A percentile compares a stretch with the other conserved stretches of the same genome.
Evolutionary conservation across 2,329 filamentous ascomycete species (phyloP).

Genomic region (Claviceps arundinis): DNA sequence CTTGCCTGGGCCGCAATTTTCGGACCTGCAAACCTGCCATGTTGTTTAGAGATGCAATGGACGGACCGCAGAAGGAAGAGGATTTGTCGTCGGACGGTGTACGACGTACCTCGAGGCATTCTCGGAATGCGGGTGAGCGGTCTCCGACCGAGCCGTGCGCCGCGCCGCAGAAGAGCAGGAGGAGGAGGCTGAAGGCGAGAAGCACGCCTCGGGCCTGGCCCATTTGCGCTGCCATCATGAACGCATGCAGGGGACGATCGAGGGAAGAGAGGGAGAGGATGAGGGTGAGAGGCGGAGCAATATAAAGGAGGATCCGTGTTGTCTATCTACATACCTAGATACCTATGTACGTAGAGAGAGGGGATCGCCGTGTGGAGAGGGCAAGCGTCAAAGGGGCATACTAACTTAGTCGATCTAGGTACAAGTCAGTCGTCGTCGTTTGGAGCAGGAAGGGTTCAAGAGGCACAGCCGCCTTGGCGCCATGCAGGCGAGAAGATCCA

Average conservation of each 20-base stretch:
- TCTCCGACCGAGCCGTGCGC: conserved; percentile 68
- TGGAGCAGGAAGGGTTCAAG: not conserved
- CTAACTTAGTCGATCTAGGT: not conserved
- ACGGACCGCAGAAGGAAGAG: not conserved
- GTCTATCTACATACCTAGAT: not conserved
- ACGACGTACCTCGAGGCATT: conserved; percentile 62
- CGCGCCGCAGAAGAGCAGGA: conserved; percentile 27
- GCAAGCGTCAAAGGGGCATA: not conserved
- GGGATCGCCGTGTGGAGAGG: not conserved
- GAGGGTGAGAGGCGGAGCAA: not conserved
- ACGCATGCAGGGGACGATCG: conserved; percentile 15
- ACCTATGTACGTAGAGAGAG: not conserved
- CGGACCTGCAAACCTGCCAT: conserved; percentile 57
- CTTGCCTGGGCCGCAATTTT: conserved; percentile 62
- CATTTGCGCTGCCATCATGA: conserved; percentile 18
- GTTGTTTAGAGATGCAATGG: not conserved
- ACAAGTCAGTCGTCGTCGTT: not conserved
- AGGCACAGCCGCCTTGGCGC: not conserved
- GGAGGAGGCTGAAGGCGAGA: conserved; percentile 21
- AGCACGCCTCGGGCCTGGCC: conserved; percentile 20
- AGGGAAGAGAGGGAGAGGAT: not conserved
- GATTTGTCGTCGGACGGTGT: not conserved
- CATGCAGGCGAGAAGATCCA: not conserved
- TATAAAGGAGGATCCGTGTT: not conserved
- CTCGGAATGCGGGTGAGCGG: conserved; percentile 69